A percentile compares a stretch with the other conserved stretches of the same genome.
phyloP scores from a whole-genome alignment of 106 monocot genomes.

The Alisma plantagoaquatica region DNA sequence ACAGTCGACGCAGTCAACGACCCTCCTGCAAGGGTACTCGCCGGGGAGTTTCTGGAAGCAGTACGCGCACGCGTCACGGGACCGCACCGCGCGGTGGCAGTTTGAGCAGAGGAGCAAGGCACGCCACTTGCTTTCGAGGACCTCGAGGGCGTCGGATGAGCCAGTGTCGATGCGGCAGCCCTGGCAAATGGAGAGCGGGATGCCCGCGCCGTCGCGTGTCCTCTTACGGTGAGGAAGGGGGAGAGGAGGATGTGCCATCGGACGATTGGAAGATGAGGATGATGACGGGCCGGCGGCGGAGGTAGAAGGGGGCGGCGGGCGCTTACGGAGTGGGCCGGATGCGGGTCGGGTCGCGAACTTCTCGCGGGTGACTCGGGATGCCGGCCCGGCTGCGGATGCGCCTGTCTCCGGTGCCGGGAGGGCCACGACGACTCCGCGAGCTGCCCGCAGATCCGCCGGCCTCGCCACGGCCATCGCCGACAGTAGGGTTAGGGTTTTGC shows the following conservation, averaged over 20 bases:
- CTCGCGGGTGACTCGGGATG: too few relatives aligned
- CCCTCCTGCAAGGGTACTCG: not conserved
- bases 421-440: too few relatives aligned
- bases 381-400: too few relatives aligned
- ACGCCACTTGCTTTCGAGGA: not conserved
- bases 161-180: not conserved
- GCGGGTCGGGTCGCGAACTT: too few relatives aligned
- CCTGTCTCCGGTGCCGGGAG: too few relatives aligned
- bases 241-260: not conserved
- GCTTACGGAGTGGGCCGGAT: too few relatives aligned
- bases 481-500: too few relatives aligned
- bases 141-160: not conserved
- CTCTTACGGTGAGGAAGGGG: not conserved
- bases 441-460: too few relatives aligned
- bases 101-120: not conserved
- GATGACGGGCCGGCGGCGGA: not conserved
- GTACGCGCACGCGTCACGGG: not conserved
- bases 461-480: too few relatives aligned
- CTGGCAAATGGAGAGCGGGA: not conserved
- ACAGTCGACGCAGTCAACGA: not conserved
- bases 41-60: not conserved
- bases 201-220: not conserved
- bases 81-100: not conserved
- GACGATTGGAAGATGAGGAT: not conserved
- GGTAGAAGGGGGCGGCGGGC: not conserved